Base-by-base conservation (phyloP, 306 rosid genomes). In the Nissolia schottii region DNA sequence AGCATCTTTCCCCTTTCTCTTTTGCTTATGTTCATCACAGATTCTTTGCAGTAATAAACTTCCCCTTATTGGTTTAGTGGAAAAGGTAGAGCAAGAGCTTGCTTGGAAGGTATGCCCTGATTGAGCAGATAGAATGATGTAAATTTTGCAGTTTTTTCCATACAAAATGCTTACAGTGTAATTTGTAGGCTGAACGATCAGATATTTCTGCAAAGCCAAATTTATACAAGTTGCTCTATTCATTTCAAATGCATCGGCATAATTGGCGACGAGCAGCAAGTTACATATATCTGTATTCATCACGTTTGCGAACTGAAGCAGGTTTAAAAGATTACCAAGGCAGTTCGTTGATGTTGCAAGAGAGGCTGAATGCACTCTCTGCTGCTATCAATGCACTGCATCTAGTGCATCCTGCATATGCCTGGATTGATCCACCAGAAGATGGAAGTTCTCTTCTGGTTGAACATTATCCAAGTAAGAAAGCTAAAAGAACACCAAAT, bases 51-150 rank as follows among this genome's bases (percentile, higher is more conserved):
- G 91, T 53, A 91, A 88, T 83, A 87, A 86, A 76, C 90, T 94
- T 62, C 98, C 98, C 38, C 90, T 86, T 76, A 86, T 88, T 83
- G 97, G 97, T 76, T 85, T 94, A 71, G 85, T 78, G 75, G 98
- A 91, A 78, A 94, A 87, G 81, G 94, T 91, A n/a, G 98, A 94
- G 83, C 96, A 91, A 74, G 98, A 94, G 91, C 97, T 94, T 84
- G 84, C 86, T 40, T 83, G 96, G 96, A 94, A 94, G 98, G 98
- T 93, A 82, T 73, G 45, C 58, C 61, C 22, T 75, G 48, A 67
- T 61, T 53, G 71, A 70, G 62, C 61, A 38, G 31, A 45, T 75
- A 45, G n/a, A 41, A 9, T 50, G 67, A 73, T 50, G 38, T 74
- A 41, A 62, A 75, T 58, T 71, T 32, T 83, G 22, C 64, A 22